These are phyloP conservation scores for Phytophthora pini DNA, from an alignment of 352 stramenopile genomes.

Conservation along the genomic window DNA sequence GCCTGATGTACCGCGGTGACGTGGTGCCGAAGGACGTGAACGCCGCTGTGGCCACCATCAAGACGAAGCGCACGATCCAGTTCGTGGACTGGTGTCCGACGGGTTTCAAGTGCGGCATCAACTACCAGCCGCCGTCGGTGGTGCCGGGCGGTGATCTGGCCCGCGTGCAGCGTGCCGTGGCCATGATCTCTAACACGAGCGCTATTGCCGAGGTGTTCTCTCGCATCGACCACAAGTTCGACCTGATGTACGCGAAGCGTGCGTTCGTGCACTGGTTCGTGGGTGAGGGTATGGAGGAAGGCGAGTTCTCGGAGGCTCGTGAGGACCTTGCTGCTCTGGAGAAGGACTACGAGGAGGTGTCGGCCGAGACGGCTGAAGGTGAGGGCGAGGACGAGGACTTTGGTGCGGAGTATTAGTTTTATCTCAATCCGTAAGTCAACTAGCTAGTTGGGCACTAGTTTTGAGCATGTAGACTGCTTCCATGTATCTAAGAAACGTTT, in stretches of 20 bases:
- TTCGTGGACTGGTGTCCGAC: conserved; percentile 99
- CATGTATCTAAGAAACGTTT: background rate
- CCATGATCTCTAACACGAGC: conserved; percentile 99
- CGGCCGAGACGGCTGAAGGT: conserved; percentile 96
- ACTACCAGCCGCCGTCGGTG: conserved; percentile 86
- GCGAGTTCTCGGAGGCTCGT: conserved; percentile 99
- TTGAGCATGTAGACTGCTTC: background rate
- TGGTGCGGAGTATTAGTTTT: conserved; percentile 85
- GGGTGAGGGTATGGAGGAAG: conserved; percentile 99
- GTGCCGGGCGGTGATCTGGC: conserved; percentile 97
- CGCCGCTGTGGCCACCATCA: conserved; percentile 97
- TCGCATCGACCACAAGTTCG: conserved; percentile 40
- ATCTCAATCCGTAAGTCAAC: background rate
- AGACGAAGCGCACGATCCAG: conserved; percentile 99
- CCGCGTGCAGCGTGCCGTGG: conserved; percentile 97
- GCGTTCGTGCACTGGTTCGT: conserved; percentile 99
- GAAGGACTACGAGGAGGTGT: conserved; percentile 99
- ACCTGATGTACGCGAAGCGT: conserved; percentile 53
- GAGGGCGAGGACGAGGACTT: conserved; percentile 95
- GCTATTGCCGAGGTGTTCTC: conserved; percentile 92
- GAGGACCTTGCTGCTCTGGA: conserved; percentile 88
- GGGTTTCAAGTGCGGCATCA: conserved; percentile 96
- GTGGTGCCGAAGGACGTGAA: conserved; percentile 97
- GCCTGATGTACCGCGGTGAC: conserved; percentile 98
- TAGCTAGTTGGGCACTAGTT: conserved; percentile 4